phyloP scores from a whole-genome alignment of 1,284 basidiomycete species.

The Schizophyllum amplum region DNA sequence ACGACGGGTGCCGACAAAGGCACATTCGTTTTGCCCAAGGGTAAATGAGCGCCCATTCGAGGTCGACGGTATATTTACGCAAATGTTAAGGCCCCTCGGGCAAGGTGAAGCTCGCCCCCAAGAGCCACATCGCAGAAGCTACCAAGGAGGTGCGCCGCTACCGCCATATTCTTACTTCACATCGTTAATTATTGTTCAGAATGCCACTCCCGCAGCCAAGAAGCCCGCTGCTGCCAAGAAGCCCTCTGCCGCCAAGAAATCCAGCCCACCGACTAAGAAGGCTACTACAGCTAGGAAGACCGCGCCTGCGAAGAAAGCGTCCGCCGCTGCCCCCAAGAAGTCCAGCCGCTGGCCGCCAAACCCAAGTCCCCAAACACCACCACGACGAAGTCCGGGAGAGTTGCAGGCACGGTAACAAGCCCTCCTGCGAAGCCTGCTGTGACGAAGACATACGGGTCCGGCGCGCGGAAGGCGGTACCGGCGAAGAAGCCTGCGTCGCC shows the following conservation, averaged over 20 bases:
- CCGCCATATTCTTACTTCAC: constrained; percentile 1
- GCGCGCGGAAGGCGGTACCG: constrained; percentile 21
- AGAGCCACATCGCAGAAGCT: constrained; percentile 42
- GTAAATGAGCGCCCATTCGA: constrained; percentile 25
- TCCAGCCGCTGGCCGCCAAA: constrained; percentile 6
- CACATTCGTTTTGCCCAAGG: constrained; percentile 64
- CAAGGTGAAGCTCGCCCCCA: constrained; percentile 61
- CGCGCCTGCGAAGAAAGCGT: constrained; percentile 22
- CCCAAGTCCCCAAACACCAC: constrained; percentile 7
- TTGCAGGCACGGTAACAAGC: constrained; percentile 7
- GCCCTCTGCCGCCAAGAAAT: constrained; percentile 20
- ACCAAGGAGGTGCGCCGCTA: constrained; percentile 54
- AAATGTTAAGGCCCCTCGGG: constrained; percentile 59
- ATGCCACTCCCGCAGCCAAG: constrained; percentile 19
- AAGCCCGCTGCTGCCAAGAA: constrained; percentile 22
- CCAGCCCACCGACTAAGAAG: constrained; percentile 21
- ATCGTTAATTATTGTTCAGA: constrained; percentile 20
- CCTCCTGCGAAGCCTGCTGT: constrained; percentile 15
- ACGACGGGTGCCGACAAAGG: constrained; percentile 58
- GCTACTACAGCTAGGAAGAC: constrained; percentile 20
- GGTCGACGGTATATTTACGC: constrained; percentile 19
- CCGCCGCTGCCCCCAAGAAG: constrained; percentile 21
- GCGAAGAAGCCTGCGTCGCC: constrained; percentile 11
- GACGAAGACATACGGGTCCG: constrained; percentile 24
- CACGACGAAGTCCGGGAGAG: constrained; percentile 14